Evolutionary conservation across 2,329 filamentous ascomycete genomes (phyloP).

Genomic region (Colletotrichum spinosum): DNA sequence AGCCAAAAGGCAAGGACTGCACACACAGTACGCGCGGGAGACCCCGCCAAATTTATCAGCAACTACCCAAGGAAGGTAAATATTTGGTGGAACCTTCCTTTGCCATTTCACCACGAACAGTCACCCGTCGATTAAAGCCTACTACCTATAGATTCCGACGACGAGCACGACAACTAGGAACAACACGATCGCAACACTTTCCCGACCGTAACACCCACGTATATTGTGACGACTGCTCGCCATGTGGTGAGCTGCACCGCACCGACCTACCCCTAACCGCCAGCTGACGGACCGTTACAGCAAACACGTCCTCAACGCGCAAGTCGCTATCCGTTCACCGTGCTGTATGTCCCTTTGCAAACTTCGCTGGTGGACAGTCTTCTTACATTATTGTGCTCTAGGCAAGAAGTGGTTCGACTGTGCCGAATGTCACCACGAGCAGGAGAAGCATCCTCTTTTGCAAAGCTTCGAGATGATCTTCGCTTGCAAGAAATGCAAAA

Average conservation of each 20-base stretch:
- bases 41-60: conserved; percentile 39
- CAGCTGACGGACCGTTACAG: conserved; percentile 57
- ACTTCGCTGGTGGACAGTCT: not conserved
- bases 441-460: conserved; percentile 79
- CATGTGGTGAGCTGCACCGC: conserved; percentile 52
- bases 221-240: conserved; percentile 1
- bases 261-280: conserved; percentile 2
- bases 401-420: conserved; percentile 99
- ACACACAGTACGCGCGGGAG: not conserved
- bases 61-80: conserved; percentile 14
- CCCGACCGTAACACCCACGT: not conserved
- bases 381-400: conserved; percentile 47
- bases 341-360: conserved; percentile 76
- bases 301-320: conserved; percentile 98
- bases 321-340: conserved; percentile 93
- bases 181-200: not conserved
- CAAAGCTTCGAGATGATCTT: conserved; percentile 91
- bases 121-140: not conserved
- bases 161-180: not conserved
- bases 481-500: conserved; percentile 98
- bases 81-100: conserved; percentile 26
- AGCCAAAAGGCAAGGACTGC: not conserved
- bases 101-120: conserved; percentile 11
- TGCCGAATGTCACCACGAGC: conserved; percentile 90
- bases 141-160: no score